A percentile compares a stretch with the other conserved stretches of the same genome.
These are phyloP conservation scores for Geosiphon pyriformis DNA, from an alignment of 192 early-diverging fungal species.

Conservation along the genomic window DNA sequence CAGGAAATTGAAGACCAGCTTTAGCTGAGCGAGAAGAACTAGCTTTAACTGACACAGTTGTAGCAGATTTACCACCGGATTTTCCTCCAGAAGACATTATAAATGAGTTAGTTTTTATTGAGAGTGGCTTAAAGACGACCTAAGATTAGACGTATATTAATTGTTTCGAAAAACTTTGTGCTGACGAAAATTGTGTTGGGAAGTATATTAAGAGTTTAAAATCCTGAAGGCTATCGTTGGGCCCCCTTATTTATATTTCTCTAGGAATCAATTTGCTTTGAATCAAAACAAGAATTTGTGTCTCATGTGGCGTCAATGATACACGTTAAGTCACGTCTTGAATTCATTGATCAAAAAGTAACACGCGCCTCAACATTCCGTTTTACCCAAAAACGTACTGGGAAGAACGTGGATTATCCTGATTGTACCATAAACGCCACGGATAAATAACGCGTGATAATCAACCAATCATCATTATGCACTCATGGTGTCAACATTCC, in stretches of 20 bases:
- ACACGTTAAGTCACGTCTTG: neutral
- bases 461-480: neutral
- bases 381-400: too few relatives aligned
- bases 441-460: neutral
- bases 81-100: conserved; percentile 53
- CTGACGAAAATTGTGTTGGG: too few relatives aligned
- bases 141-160: too few relatives aligned
- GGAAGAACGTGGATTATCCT: neutral
- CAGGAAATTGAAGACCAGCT: conserved; percentile 95
- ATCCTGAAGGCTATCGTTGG: neutral
- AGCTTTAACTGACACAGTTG: conserved; percentile 54
- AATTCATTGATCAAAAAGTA: neutral
- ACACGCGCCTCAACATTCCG: too few relatives aligned
- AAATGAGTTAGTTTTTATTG: neutral
- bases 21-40: conserved; percentile 67
- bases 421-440: neutral
- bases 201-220: too few relatives aligned
- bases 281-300: neutral
- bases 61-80: conserved; percentile 69
- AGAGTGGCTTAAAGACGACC: neutral
- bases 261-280: neutral
- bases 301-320: neutral
- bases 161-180: too few relatives aligned
- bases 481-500: neutral
- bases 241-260: neutral